Percentiles rank a stretch among this genome's conserved stretches.
phyloP scores from a whole-genome alignment of 805 yeast species.

The Candida maltosa region DNA sequence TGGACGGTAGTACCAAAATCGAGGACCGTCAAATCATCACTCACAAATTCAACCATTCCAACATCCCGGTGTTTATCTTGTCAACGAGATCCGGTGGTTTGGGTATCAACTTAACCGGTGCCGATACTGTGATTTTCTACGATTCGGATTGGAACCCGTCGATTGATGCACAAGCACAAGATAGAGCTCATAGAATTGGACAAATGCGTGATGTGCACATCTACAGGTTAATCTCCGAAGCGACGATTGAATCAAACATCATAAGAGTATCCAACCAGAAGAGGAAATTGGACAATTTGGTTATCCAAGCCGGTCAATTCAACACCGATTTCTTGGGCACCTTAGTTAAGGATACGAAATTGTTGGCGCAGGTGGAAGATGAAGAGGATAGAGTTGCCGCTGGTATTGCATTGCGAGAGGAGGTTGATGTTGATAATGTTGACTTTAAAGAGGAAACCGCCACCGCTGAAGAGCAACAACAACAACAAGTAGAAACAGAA shows the following conservation, averaged over 20 bases:
- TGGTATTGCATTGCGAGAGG: conserved; percentile 81
- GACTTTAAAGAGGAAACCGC: conserved; percentile 52
- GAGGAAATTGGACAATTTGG: conserved; percentile 89
- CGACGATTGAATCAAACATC: conserved; percentile 88
- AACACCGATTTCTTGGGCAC: conserved; percentile 94
- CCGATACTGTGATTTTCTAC: conserved; percentile 85
- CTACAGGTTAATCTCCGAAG: conserved; percentile 64
- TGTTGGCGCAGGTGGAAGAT: conserved; percentile 89
- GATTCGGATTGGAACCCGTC: conserved; percentile 97
- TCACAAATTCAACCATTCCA: conserved; percentile 78
- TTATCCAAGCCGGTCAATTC: conserved; percentile 96
- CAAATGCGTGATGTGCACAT: conserved; percentile 84
- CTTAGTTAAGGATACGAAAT: conserved; percentile 62
- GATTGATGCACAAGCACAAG: conserved; percentile 98
- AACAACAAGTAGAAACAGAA: conserved; percentile 34
- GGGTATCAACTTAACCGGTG: conserved; percentile 94
- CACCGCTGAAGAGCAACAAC: conserved; percentile 1
- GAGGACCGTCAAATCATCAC: conserved; percentile 90
- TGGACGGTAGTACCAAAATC: conserved; percentile 93
- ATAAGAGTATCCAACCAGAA: conserved; percentile 84
- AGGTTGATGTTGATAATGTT: conserved; percentile 82
- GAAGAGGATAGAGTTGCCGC: conserved; percentile 91
- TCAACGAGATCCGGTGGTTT: conserved; percentile 99
- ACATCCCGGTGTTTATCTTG: conserved; percentile 80
- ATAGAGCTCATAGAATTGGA: conserved; percentile 96